Evolutionary conservation across 805 yeast species (phyloP), one percentile per base, ranked within the genome.

Genomic region (Yamadazyma philogaea): DNA sequence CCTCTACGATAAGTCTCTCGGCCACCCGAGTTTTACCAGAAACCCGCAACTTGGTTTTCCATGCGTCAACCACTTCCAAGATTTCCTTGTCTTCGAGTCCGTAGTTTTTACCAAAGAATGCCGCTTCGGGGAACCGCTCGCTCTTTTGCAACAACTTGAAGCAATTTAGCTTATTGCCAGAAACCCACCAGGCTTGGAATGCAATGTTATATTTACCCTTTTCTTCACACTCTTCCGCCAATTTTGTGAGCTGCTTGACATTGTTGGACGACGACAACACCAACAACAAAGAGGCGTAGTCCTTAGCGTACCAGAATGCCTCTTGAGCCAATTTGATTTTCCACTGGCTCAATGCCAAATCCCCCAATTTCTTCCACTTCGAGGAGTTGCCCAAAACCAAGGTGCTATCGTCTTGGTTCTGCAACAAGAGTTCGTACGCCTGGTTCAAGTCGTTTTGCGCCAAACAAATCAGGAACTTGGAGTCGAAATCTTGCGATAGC

Each of bases 291-390:
- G 96, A 84, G 45, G 90, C 84, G 47, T 82, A 71, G 62, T 91
- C 99, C 37, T 79, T 72, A 16, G 96, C 95, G 44, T 81, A 75
- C 58, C 81, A 75, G 64, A 81, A 91, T 39, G 95, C 78, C 53
- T 82, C 80, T 48, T 80, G 82, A 3, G 99, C 98, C 50, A 87
- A 70, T 52, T 78, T 78, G 49, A 88, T 74, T 51, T 90, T 81
- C 87, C 95, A 93, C 47, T 77, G 77, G 15, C 74, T 62, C 52
- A 93, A 72, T 10, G 96, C 85, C 46, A 82, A 73, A 68, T 93
- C 98, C 51, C 98, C 99, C 37, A 93, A 75, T 45, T 82, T 75
- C 63, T 87, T 87, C 97, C 98, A 93, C 65, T 87, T 90, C 16
- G 60, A 55, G 5, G 60, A 45, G 50, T 67, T 66, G 20, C 64